A percentile compares a stretch with the other conserved stretches of the same genome.
phyloP scores from a whole-genome alignment of 208 protist genomes.

The Porcisia deanei region DNA sequence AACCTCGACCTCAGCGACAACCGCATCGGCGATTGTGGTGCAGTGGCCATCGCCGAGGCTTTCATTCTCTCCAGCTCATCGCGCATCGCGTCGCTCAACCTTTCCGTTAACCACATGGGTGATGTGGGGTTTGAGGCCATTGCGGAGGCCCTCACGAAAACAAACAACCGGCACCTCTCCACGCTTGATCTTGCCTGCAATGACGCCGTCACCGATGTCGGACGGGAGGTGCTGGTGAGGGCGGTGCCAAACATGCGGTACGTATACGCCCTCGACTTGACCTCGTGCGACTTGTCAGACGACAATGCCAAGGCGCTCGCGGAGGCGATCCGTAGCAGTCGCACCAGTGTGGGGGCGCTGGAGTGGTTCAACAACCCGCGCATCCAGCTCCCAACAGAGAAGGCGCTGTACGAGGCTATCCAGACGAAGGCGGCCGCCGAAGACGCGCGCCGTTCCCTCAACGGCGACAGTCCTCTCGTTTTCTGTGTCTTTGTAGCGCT shows the following conservation, averaged over 20 bases:
- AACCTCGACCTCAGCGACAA: conserved; percentile 85
- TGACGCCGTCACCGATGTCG: conserved; percentile 51
- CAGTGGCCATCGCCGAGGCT: conserved; percentile 55
- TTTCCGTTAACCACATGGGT: conserved; percentile 81
- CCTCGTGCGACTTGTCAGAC: conserved; percentile 71
- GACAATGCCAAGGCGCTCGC: conserved; percentile 55
- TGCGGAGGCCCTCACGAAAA: conserved; percentile 63
- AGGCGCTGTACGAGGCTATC: conserved; percentile 55
- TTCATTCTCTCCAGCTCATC: conserved; percentile 55
- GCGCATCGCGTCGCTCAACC: conserved; percentile 61
- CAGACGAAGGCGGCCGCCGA: conserved; percentile 36
- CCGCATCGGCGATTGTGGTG: conserved; percentile 70
- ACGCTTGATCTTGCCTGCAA: conserved; percentile 81
- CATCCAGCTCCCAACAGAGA: conserved; percentile 61
- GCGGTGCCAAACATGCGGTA: conserved; percentile 38
- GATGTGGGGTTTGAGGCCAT: conserved; percentile 75
- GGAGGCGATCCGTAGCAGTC: conserved; percentile 41
- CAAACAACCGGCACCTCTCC: conserved; percentile 45
- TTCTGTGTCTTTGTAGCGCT: conserved; percentile 20
- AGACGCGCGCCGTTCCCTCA: conserved; percentile 14
- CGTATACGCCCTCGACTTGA: conserved; percentile 71
- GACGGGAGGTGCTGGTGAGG: conserved; percentile 48
- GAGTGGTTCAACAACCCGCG: conserved; percentile 90
- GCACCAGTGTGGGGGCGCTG: conserved; percentile 52
- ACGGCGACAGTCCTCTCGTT: conserved; percentile 16